These are phyloP conservation scores for Pseudocercospora cruenta DNA, from an alignment of 2,329 filamentous ascomycete genomes.

Conservation along the genomic window DNA sequence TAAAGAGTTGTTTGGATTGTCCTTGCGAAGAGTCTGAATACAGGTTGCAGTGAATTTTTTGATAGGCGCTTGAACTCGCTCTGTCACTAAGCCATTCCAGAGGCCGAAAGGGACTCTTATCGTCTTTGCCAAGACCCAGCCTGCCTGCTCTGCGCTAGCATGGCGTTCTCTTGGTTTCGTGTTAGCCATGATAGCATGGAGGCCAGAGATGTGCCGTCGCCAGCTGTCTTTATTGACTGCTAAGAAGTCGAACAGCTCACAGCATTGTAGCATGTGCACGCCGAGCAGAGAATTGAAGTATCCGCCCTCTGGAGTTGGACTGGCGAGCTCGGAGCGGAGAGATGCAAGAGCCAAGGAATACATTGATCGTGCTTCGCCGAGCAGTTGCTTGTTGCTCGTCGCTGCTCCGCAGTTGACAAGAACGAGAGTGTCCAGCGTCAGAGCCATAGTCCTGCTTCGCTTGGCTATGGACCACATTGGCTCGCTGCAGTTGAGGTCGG, in stretches of 20 bases:
- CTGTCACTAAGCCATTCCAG: conserved; percentile 6
- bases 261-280: not conserved
- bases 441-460: not conserved
- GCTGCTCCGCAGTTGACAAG: not conserved
- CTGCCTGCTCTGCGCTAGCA: not conserved
- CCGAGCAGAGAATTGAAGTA: not conserved
- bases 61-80: not conserved
- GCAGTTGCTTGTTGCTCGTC: not conserved
- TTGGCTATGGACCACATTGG: not conserved
- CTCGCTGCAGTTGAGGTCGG: not conserved
- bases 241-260: conserved; percentile 11
- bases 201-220: conserved; percentile 15
- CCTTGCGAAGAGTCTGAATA: not conserved
- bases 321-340: not conserved
- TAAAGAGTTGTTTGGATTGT: conserved; percentile 5
- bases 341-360: not conserved
- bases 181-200: conserved; percentile 1
- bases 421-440: not conserved
- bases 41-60: conserved; percentile 6
- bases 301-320: not conserved
- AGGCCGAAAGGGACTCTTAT: conserved; percentile 12
- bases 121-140: conserved; percentile 3
- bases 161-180: not conserved
- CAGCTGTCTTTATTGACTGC: conserved; percentile 7
- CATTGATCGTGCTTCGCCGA: not conserved